Evolutionary conservation across 169 alveolate genomes (phyloP).

Genomic region (Cryptosporidium tyzzeri): DNA sequence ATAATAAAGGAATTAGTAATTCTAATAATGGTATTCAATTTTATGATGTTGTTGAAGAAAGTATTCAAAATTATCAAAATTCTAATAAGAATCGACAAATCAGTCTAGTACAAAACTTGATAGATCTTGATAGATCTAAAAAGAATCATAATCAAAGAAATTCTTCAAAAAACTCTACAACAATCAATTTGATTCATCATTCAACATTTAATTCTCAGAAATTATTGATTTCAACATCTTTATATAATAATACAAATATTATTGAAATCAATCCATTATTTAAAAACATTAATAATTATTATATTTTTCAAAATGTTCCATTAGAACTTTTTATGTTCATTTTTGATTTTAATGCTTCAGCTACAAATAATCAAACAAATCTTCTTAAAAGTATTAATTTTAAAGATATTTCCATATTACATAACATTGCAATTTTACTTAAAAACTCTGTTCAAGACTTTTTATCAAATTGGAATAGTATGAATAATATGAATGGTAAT

Average conservation of each 20-base stretch:
- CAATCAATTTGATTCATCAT: constrained; percentile 10
- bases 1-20: too few relatives aligned
- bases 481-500: not conserved
- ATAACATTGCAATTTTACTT: constrained; percentile 13
- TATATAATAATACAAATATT: not conserved
- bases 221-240: too few relatives aligned
- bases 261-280: not conserved
- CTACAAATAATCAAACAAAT: not conserved
- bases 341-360: not conserved
- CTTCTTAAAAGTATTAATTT: constrained; percentile 6
- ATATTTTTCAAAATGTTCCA: constrained; percentile 38
- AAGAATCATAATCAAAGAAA: not conserved
- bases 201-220: constrained; percentile 2
- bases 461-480: not conserved
- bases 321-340: constrained; percentile 1
- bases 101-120: constrained; percentile 10
- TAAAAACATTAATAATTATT: constrained; percentile 16
- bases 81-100: constrained; percentile 34
- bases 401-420: constrained; percentile 24
- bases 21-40: not conserved
- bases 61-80: constrained; percentile 15
- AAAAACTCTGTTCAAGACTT: not conserved
- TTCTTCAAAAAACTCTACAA: not conserved
- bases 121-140: not conserved
- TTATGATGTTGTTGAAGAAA: constrained; percentile 65